Base-by-base conservation (phyloP, 2,329 filamentous ascomycete genomes). In the Trichoderma pleuroti region DNA sequence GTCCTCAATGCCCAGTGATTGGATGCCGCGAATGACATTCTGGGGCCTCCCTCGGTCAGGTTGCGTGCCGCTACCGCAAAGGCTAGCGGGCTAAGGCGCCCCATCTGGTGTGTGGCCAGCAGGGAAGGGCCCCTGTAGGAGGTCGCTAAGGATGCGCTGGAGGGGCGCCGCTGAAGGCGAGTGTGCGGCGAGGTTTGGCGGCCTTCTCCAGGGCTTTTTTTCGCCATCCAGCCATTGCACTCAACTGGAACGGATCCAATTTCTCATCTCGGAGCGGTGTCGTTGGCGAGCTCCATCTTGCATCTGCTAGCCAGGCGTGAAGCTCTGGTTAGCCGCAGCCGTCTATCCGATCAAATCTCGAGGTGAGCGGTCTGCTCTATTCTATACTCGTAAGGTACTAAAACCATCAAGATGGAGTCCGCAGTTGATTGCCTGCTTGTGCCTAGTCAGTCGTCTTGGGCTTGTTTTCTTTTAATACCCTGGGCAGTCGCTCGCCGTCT, bases 301-400 rank as follows among this genome's bases (percentile, higher is more conserved):
- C 57, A 61, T 30, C 57, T 42, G 39, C 39, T 42, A 42, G 34
- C 34, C 34, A 59, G 32, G 32, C 32, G 34, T 24, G 34, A 61
- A 26, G 36, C 36, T 26, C 49, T 30, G 30, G 26, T 64, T 36
- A 18, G 65, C 65, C 54, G 36, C 36, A 68, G 65, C 65, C 65
- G 65, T 68, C 65, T 68, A 68, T 60, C 65, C 65, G 65, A 68
- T 68, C 30, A 21, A 21, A 42, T 42, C 39, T 59, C 56, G 18
- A 30, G n/a, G 56, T 57, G 18, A n/a, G 54, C 42, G 28, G 65
- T 36, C 52, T 56, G n/a, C n/a, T 52, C 11, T 59, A 21, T 24
- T 26, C 64, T 56, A 67, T 57, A n/a, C 32, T 26, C 18, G 28
- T 59, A 21, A 10, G 21, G 10, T 46, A 21, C 18, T 12, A 28